These are phyloP conservation scores for Salvia rosmarinus DNA, from an alignment of 257 asterid genomes.

Conservation along the genomic window DNA sequence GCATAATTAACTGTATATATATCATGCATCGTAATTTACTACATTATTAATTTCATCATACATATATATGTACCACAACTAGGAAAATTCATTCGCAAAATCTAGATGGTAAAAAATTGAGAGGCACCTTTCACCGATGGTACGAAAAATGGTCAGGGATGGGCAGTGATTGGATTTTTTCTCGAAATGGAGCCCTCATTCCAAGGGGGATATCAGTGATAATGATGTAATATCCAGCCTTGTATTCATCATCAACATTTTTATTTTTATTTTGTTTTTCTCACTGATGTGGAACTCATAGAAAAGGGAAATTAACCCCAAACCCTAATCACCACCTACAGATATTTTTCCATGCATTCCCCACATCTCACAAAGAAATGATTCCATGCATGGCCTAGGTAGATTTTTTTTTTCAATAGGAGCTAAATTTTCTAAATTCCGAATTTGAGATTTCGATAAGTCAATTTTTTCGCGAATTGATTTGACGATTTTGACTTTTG, in stretches of 20 bases:
- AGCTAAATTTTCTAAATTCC: too few species aligned
- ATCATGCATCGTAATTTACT: too few species aligned
- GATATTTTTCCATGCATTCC: background rate
- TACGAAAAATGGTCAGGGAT: slow-evolving; percentile 35
- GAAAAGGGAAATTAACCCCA: background rate
- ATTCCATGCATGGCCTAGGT: too few species aligned
- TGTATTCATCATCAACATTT: background rate
- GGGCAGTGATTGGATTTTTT: slow-evolving; percentile 32
- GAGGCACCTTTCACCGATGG: slow-evolving; percentile 15
- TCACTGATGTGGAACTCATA: slow-evolving; percentile 3
- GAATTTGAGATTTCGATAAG: too few species aligned
- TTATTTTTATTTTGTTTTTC: background rate
- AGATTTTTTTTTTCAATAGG: too few species aligned
- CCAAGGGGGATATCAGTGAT: slow-evolving; percentile 32
- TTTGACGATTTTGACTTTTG: too few species aligned
- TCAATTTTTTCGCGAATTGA: too few species aligned
- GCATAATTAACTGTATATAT: too few species aligned
- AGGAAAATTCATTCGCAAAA: too few species aligned
- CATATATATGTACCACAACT: too few species aligned
- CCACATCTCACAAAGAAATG: background rate
- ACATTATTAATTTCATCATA: too few species aligned
- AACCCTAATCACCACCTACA: background rate
- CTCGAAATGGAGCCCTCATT: slow-evolving; percentile 40
- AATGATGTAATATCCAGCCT: slow-evolving; percentile 26
- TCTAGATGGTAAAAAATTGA: background rate